Base-by-base conservation (phyloP, 2,329 filamentous ascomycete species). In the Cladorrhinum sp. region DNA sequence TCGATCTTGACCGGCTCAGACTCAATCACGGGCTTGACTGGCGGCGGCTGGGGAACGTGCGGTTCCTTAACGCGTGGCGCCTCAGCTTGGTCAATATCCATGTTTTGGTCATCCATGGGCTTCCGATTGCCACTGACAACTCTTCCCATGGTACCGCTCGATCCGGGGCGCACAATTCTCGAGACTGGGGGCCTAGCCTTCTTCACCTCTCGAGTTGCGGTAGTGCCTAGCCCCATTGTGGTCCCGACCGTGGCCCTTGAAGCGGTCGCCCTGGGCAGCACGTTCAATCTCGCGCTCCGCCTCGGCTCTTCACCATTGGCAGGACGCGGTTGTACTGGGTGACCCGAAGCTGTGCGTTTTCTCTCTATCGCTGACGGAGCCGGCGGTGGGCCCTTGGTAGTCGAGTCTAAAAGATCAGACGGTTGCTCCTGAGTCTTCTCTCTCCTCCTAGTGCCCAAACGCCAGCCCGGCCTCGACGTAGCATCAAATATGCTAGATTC, bases 51-150 rank as follows among this genome's bases (percentile, higher is more conserved):
- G 7, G 73, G 68, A n/a, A 65, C 58, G 2, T 74, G 69, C 12
- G 64, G 64, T 60, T 84, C 81, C 62, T 77, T 82, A 10, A 73
- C 63, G 57, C 79, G 76, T 3, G 78, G 74, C 25, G 73, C 72
- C 65, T 92, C 90, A 67, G 85, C 89, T 20, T 83, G 79, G 62
- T 95, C 89, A 32, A 87, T 74, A 58, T 93, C 90, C 77, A 87
- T 84, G 41, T 79, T 79, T 62, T 89, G 85, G 55, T 89, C 83
- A 52, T 87, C 84, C 22, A 83, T 64, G 2, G 87, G 87, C 72
- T 95, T 97, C 60, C 93, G 85, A 72, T 95, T 96, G 22, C 92
- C 93, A 72, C 92, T 96, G 50, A 96, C 91, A 58, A 93, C 91
- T 68, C 93, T 85, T 18, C 92, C 91, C 57, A 84, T 91, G 2